phyloP scores from a whole-genome alignment of 352 stramenopile species.

The Phytopythium montanum region DNA sequence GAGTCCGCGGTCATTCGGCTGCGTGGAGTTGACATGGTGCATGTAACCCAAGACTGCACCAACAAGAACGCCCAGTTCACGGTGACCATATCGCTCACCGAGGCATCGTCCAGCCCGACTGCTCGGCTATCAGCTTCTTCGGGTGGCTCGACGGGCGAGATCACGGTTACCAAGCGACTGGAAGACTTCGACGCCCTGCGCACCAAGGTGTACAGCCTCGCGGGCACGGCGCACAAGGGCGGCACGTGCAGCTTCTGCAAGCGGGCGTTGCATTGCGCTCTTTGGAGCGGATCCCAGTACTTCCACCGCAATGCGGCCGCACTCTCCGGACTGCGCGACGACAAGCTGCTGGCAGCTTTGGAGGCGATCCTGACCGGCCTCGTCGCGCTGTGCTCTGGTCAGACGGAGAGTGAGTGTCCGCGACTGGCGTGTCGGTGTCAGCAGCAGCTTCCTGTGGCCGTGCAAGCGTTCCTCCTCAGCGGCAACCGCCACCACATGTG shows the following conservation, averaged over 20 bases:
- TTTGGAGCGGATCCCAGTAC: not conserved
- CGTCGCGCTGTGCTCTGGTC: not conserved
- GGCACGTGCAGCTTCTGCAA: conserved; percentile 19
- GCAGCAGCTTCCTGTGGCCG: not conserved
- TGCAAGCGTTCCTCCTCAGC: not conserved
- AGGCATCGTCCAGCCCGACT: not conserved
- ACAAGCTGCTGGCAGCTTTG: not conserved
- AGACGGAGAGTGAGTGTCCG: not conserved
- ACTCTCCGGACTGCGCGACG: not conserved
- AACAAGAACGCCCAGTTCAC: not conserved
- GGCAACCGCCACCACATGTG: not conserved
- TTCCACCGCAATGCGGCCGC: conserved; percentile 1
- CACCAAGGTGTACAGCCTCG: conserved; percentile 16
- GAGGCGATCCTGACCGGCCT: not conserved
- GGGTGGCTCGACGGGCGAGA: not conserved
- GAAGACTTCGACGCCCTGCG: conserved; percentile 16
- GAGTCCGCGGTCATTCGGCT: not conserved
- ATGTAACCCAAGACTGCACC: not conserved
- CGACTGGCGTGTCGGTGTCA: not conserved
- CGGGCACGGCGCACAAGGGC: conserved; percentile 7
- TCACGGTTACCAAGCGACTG: conserved; percentile 1
- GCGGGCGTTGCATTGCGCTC: conserved; percentile 5
- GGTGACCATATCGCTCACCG: not conserved
- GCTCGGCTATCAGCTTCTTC: not conserved
- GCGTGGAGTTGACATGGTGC: not conserved